These are phyloP conservation scores for Diplodia corticola DNA, from an alignment of 2,329 filamentous ascomycete genomes.

Conservation along the genomic window DNA sequence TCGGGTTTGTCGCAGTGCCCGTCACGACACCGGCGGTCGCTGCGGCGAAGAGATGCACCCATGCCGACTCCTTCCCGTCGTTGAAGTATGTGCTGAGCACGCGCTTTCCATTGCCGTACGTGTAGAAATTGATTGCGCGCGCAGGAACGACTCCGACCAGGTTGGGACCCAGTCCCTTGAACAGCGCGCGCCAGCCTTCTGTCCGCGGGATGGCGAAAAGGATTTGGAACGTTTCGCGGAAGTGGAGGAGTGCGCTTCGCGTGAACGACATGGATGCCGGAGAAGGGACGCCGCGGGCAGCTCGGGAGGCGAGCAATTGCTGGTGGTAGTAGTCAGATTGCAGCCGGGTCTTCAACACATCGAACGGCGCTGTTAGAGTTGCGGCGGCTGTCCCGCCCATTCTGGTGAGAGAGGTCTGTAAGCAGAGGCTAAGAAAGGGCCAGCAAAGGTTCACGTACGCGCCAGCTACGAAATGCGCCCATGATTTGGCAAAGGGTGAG, in stretches of 20 bases:
- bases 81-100: slow-evolving; percentile 76
- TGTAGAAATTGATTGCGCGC: slow-evolving; percentile 88
- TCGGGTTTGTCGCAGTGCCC: slow-evolving; percentile 89
- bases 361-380: slow-evolving; percentile 88
- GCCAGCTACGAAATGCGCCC: slow-evolving; percentile 89
- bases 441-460: slow-evolving; percentile 56
- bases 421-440: slow-evolving; percentile 26
- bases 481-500: slow-evolving; percentile 66
- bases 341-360: slow-evolving; percentile 88
- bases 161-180: slow-evolving; percentile 91
- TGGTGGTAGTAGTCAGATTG: slow-evolving; percentile 94
- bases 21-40: slow-evolving; percentile 79
- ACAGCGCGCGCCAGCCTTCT: slow-evolving; percentile 84
- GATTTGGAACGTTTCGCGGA: slow-evolving; percentile 84
- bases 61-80: slow-evolving; percentile 66
- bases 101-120: slow-evolving; percentile 88
- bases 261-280: slow-evolving; percentile 62
- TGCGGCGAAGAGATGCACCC: slow-evolving; percentile 76
- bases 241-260: slow-evolving; percentile 69
- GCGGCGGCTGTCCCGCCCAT: slow-evolving; percentile 88
- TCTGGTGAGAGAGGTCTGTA: slow-evolving; percentile 47
- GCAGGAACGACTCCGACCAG: slow-evolving; percentile 87
- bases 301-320: slow-evolving; percentile 69
- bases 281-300: slow-evolving; percentile 57
- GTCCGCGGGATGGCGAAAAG: slow-evolving; percentile 74